Evolutionary conservation across 257 asterid genomes (phyloP), one percentile per base, ranked within the genome.

Genomic region (Penstemon davidsonii): DNA sequence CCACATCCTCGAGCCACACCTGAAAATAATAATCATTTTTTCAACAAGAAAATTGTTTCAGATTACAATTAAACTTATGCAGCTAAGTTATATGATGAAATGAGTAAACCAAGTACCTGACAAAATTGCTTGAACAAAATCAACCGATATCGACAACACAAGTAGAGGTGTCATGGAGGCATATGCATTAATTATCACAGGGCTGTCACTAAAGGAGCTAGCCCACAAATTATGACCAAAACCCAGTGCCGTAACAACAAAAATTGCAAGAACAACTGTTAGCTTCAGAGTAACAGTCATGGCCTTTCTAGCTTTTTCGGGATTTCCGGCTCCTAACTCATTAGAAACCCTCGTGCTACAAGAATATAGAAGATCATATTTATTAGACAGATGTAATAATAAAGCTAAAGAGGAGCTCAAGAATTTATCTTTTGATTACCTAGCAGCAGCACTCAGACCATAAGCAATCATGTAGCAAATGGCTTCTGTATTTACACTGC

Each of bases 311-410:
- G 98, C 98, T 71, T 73, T 62, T 19, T 52, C 66, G 0, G 91
- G 84, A 50, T 84, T 72, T 37, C 95, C 97, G 0, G 86, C 86
- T 38, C 96, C 97, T 33, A 92, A 50, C 81, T 88, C 96, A 65
- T 92, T 92, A 8, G 97, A 84, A 66, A 92, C 97, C 79, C 98
- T 84, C 0, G 95, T 86, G 83, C 97, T 92, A 93, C 78, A 77
- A 65, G 2, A 60, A 25, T 25, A 4, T 47, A 55, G n/a, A 60
- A 1, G 39, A 11, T 37, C 45, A 11, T 7, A 18, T 39, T 50
- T 45, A 45, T 2, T 7, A 7, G 33, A n/a, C 25, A 33, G 25
- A 13, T 7, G 5, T 11, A 9, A 25, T 45, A 7, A 11, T 40
- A 54, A 13, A 46, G 58, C 33, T 6, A 3, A 13, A 3, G 5